Conservation (phyloP, 2,329 filamentous ascomycete genomes). For the Fusarium guadeloupense region DNA sequence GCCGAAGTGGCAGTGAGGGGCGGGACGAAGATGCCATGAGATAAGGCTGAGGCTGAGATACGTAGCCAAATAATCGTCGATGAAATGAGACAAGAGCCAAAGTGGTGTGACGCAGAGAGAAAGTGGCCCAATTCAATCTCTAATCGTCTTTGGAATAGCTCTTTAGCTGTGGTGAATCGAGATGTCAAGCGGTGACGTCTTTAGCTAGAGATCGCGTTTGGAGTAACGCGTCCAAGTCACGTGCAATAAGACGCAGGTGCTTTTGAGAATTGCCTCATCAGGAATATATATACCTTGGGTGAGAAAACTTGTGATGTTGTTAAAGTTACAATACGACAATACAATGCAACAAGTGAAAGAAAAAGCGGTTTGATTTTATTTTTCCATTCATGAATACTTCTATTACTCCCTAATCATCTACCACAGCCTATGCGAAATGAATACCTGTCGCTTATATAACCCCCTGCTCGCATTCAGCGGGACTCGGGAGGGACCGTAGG, state of each 20-base stretch:
- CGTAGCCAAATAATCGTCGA: slow-evolving; percentile 27
- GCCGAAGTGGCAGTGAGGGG: slow-evolving; percentile 46
- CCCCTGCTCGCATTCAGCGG: not conserved
- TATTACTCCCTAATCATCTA: not conserved
- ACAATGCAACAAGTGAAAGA: not conserved
- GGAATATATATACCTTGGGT: not conserved
- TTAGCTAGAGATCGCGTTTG: slow-evolving; percentile 32
- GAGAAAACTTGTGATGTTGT: not conserved
- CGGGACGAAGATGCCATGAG: slow-evolving; percentile 45
- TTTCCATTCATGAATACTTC: not conserved
- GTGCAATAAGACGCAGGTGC: slow-evolving; percentile 24
- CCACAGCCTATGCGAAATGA: not conserved
- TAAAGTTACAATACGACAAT: not conserved
- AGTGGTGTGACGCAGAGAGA: slow-evolving; percentile 21
- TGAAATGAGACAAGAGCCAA: slow-evolving; percentile 10
- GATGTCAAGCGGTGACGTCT: slow-evolving; percentile 32
- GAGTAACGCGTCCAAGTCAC: slow-evolving; percentile 29
- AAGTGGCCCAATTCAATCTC: slow-evolving; percentile 23
- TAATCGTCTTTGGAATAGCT: slow-evolving; percentile 32
- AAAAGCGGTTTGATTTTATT: not conserved
- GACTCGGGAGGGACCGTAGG: slow-evolving; percentile 9
- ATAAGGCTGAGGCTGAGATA: slow-evolving; percentile 13
- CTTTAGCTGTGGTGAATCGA: slow-evolving; percentile 20
- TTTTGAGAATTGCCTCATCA: slow-evolving; percentile 19
- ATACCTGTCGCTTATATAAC: not conserved